Evolutionary conservation across 192 early-diverging fungal genomes (phyloP).

Genomic region (Diversispora epigaea): DNA sequence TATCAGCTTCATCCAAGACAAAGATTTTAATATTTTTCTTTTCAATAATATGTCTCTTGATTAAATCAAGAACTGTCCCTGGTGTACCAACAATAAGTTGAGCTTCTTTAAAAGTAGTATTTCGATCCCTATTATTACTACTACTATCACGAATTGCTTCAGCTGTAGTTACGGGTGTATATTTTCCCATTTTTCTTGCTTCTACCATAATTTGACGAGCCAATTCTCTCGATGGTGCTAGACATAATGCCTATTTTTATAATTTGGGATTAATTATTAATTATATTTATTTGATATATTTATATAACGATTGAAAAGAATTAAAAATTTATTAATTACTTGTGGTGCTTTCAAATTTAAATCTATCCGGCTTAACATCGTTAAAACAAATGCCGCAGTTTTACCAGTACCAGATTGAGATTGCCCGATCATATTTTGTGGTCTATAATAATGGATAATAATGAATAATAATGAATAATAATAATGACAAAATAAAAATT

Average conservation of each 20-base stretch:
- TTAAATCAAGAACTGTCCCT: conserved; percentile 81
- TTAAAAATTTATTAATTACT: conserved; percentile 35
- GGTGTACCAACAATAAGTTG: conserved; percentile 95
- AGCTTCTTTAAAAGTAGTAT: conserved; percentile 45
- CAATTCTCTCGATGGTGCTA: conserved; percentile 92
- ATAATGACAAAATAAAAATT: background rate
- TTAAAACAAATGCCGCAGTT: conserved; percentile 93
- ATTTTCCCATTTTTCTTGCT: conserved; percentile 88
- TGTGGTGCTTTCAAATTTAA: conserved; percentile 64
- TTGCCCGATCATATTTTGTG: conserved; percentile 96
- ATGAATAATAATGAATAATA: background rate
- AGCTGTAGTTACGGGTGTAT: conserved; percentile 69
- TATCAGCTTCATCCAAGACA: conserved; percentile 98
- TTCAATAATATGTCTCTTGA: conserved; percentile 64
- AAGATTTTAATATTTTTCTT: conserved; percentile 69
- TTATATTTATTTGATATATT: background rate
- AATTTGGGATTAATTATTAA: background rate
- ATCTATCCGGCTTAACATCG: conserved; percentile 88
- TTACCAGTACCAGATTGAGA: conserved; percentile 98
- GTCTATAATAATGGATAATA: conserved; percentile 38
- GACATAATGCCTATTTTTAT: conserved; percentile 65
- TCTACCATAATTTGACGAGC: conserved; percentile 94
- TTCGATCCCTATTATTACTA: conserved; percentile 45
- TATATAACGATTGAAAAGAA: background rate
- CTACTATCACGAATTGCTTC: conserved; percentile 76